These are phyloP conservation scores for Apostasia shenzhenica DNA, from an alignment of 106 monocot species.

Conservation along the genomic window DNA sequence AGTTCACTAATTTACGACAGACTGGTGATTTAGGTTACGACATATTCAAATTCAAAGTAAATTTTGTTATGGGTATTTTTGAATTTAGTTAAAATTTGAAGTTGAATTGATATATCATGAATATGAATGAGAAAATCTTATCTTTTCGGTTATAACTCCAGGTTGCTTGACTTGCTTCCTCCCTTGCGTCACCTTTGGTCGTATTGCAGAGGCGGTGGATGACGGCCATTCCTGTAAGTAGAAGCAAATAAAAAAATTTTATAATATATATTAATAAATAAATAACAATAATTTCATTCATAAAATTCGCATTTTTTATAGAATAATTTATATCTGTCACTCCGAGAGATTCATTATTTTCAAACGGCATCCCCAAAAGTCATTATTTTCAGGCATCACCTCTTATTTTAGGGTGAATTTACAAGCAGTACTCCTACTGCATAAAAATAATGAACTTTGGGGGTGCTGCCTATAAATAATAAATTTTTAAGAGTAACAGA, in stretches of 20 bases:
- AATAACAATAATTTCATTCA: neutral
- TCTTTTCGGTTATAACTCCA: neutral
- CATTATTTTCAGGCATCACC: too few species aligned
- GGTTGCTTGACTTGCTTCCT: neutral
- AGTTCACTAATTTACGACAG: neutral
- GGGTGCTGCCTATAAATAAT: neutral
- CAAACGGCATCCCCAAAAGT: too few species aligned
- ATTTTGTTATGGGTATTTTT: neutral
- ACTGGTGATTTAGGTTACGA: neutral
- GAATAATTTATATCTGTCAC: neutral
- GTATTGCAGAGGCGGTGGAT: neutral
- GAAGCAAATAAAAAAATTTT: neutral
- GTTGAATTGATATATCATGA: too few species aligned
- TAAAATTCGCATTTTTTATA: neutral
- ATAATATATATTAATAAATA: neutral
- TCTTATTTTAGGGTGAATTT: neutral
- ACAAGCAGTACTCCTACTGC: neutral
- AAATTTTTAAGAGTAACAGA: neutral
- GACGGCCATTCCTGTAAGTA: conserved; percentile 8
- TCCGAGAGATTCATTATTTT: too few species aligned
- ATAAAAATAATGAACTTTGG: neutral
- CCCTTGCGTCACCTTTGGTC: conserved; percentile 6
- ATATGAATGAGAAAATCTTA: too few species aligned
- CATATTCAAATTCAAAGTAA: neutral
- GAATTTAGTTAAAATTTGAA: neutral